Base-by-base conservation (phyloP, 2,329 filamentous ascomycete genomes). In the Seiridium cupressi region DNA sequence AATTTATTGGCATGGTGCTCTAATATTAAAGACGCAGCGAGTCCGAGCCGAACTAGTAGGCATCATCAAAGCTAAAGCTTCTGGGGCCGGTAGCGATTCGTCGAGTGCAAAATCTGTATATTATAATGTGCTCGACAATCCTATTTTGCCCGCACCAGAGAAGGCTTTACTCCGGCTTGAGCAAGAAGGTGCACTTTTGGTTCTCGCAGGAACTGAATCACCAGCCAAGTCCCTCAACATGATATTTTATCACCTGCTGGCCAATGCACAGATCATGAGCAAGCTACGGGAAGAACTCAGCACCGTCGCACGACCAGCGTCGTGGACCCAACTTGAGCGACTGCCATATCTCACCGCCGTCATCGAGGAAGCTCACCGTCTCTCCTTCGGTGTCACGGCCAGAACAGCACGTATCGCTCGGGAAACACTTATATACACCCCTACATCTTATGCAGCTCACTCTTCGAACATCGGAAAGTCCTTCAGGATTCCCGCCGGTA, bases 401-500 rank as follows among this genome's bases (percentile, higher is more conserved):
- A 36, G 51, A 40, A 38, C 51, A 40, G 36, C 51, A 38, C 51
- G 51, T 36, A 42, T 54, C 9, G 51, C 51, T 0, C 76, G 76
- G 3, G 61, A 68, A 44, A 64, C 68, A 47, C 62, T 70, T n/a
- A 31, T 66, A 54, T 42, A 54, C 11, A 40, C 36, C 18, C 51
- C 51, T 54, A 38, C 34, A 38, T 40, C 51, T 36, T 11, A 40
- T 36, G 32, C 51, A 54, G 61, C 62, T 61, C 60, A 61, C 62
- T 61, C 62, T 62, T 58, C 8, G 8, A 49, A 49, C 47, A 34
- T 11, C 26, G 47, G 47, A 49, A 49, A 49, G 47, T 53, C 66
- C 36, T 70, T 67, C 63, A 57, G 51, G 8, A 71, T 72, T 36
- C 68, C 69, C 5, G 65, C 66, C 4, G 68, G 68, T 47, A 72